Evolutionary conservation across 495 filamentous ascomycete genomes (phyloP).

Genomic region (Podospora conica): DNA sequence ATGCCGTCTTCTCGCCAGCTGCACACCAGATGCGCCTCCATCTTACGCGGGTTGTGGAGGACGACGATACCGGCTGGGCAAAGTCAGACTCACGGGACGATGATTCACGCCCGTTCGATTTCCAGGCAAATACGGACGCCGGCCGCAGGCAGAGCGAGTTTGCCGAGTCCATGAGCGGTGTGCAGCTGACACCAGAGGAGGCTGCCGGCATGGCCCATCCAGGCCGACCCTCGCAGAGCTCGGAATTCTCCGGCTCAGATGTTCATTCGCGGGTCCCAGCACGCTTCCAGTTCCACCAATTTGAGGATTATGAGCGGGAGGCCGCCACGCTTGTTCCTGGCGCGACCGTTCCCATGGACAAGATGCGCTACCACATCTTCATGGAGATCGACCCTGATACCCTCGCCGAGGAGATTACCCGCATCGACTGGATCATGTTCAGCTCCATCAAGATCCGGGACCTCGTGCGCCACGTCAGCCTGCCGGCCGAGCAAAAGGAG

Average conservation of each 20-base stretch:
- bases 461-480: constrained; percentile 80
- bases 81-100: constrained; percentile 56
- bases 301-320: constrained; percentile 70
- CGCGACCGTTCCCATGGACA: constrained; percentile 55
- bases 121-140: constrained; percentile 13
- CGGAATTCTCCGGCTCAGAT: constrained; percentile 35
- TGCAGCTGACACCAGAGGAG: constrained; percentile 36
- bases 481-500: constrained; percentile 64
- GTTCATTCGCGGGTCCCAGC: constrained; percentile 12
- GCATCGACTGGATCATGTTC: constrained; percentile 97
- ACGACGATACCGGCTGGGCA: constrained; percentile 77
- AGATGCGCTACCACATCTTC: constrained; percentile 74
- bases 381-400: constrained; percentile 75
- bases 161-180: constrained; percentile 38
- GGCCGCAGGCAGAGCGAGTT: constrained; percentile 26
- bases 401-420: constrained; percentile 84
- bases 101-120: constrained; percentile 28
- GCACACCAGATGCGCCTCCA: constrained; percentile 72
- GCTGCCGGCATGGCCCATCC: constrained; percentile 22
- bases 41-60: constrained; percentile 60
- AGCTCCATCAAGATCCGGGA: constrained; percentile 93
- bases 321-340: constrained; percentile 60
- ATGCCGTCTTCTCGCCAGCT: constrained; percentile 71
- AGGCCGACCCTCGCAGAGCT: constrained; percentile 42
- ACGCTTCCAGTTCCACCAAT: constrained; percentile 50